phyloP scores from a whole-genome alignment of 345 rosid genomes.

The Barbarea vulgaris region DNA sequence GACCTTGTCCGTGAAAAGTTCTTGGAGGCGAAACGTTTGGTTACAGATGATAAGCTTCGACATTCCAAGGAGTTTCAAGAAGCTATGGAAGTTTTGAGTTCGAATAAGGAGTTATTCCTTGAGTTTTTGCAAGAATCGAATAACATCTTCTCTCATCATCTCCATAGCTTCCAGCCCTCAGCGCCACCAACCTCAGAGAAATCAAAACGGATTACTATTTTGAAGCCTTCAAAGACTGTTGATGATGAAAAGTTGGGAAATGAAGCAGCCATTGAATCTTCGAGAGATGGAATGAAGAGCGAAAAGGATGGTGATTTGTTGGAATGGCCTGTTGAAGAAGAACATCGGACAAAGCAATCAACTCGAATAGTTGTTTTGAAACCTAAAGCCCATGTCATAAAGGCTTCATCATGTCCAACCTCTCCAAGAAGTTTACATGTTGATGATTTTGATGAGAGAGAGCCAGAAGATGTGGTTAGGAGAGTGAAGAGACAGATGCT shows the following conservation, averaged over 20 bases:
- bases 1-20: slow-evolving; percentile 86
- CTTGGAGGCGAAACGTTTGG: slow-evolving; percentile 83
- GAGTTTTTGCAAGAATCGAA: slow-evolving; percentile 80
- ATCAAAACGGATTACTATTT: slow-evolving; percentile 76
- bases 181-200: slow-evolving; percentile 53
- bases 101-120: slow-evolving; percentile 75
- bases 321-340: slow-evolving; percentile 48
- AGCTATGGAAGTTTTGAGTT: slow-evolving; percentile 80
- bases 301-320: slow-evolving; percentile 43
- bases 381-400: slow-evolving; percentile 59
- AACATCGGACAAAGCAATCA: slow-evolving; percentile 52
- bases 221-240: slow-evolving; percentile 70
- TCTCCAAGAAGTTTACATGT: slow-evolving; percentile 44
- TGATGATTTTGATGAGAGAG: slow-evolving; percentile 43
- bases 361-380: slow-evolving; percentile 86
- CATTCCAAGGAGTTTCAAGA: slow-evolving; percentile 83
- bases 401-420: slow-evolving; percentile 55
- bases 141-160: slow-evolving; percentile 62
- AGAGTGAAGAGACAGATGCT: slow-evolving; percentile 49
- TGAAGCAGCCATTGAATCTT: slow-evolving; percentile 43
- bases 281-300: slow-evolving; percentile 42
- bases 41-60: slow-evolving; percentile 78
- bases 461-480: slow-evolving; percentile 58
- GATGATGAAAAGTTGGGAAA: slow-evolving; percentile 49
- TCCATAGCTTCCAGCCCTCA: slow-evolving; percentile 50